phyloP scores from a whole-genome alignment of 305 asterid genomes.

The Fraxinus velutina region DNA sequence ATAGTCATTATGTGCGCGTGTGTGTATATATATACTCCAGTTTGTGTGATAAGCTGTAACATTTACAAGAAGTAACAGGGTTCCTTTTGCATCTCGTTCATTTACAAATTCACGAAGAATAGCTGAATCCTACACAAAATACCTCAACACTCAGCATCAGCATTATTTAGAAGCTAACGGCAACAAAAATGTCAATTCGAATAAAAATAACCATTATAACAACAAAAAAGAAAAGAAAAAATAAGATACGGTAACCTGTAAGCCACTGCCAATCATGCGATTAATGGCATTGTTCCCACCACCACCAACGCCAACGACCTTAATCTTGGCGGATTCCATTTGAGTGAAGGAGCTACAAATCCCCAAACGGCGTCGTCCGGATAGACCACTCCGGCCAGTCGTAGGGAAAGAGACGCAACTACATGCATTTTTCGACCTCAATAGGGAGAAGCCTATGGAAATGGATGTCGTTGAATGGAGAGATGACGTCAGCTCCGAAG shows the following conservation, averaged over 20 bases:
- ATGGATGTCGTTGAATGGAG: conserved; percentile 42
- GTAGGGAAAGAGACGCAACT: conserved; percentile 27
- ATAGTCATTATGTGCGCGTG: background rate
- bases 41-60: background rate
- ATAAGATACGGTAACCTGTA: conserved; percentile 43
- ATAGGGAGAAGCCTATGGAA: conserved; percentile 36
- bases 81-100: background rate
- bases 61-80: background rate
- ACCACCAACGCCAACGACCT: conserved; percentile 95
- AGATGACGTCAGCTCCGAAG: conserved; percentile 46
- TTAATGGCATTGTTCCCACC: conserved; percentile 97
- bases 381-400: conserved; percentile 38
- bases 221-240: background rate
- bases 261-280: conserved; percentile 94
- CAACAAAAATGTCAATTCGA: background rate
- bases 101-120: background rate
- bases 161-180: background rate
- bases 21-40: background rate
- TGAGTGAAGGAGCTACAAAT: conserved; percentile 54
- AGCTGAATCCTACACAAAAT: background rate
- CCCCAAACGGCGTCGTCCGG: conserved; percentile 37
- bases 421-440: conserved; percentile 39
- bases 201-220: background rate
- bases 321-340: conserved; percentile 78
- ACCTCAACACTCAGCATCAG: background rate